Base-by-base conservation (phyloP, 768 basidiomycete genomes). In the Cantharellus anzutake region DNA sequence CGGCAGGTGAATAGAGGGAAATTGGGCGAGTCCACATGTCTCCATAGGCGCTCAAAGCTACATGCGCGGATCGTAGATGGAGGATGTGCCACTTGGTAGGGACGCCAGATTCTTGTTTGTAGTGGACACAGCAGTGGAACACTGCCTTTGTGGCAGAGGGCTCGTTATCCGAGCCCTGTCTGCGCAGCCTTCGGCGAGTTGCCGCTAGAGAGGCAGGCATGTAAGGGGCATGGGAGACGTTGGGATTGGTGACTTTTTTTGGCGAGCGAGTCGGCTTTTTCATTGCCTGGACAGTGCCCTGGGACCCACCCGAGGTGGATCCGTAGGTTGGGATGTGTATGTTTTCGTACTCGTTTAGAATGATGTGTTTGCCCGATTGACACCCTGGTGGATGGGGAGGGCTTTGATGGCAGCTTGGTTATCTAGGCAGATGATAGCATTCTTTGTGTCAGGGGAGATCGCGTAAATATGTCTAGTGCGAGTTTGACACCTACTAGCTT, bases 21-120 rank as follows among this genome's bases (percentile, higher is more conserved):
- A 59, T 41, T 20, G 41, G 50, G n/a, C 53, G 61, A n/a, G 34
- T 2, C 14, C 62, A 58, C 20, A 57, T 29, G 7, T 29, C 5
- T 7, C 62, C 62, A 55, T 60, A 63, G 3, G 14, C 5, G 41
- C 60, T 58, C 4, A 63, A 55, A 4, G 42, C 57, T 3, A 63
- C 51, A 50, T 63, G 62, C 5, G 52, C 62, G 4, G 58, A 56
- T 4, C 62, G n/a, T 3, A 63, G 62, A 61, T 59, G 60, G 35
- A 41, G 57, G 38, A 58, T 35, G 14, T n/a, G 11, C 41, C 39
- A 14, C 41, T 42, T 7, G 58, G 41, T 5, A 60, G 59, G 20
- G 20, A 29, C 20, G 20, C 20, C 20, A 5, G 29, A 2, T 4
- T 41, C 5, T 2, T 14, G 29, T 29, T 50, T 2, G 2, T 42